phyloP scores from a whole-genome alignment of 1,284 basidiomycete species.

The Rhodotorula sp. region DNA sequence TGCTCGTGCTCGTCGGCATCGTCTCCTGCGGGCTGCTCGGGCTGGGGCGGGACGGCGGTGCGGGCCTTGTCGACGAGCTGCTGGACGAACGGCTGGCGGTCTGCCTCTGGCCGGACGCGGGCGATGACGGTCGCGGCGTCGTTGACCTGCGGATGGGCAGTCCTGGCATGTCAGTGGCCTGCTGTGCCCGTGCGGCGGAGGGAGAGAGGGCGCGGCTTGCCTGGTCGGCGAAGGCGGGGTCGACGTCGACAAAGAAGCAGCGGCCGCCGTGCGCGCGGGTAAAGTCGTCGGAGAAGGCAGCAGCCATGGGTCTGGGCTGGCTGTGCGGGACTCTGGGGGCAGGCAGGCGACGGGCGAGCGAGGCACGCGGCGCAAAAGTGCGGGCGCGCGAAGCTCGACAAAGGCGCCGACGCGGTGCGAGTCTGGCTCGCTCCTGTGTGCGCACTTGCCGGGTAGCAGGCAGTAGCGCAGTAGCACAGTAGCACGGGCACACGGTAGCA shows the following conservation, averaged over 20 bases:
- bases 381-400: background rate
- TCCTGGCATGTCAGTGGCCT: background rate
- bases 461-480: background rate
- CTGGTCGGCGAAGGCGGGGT: constrained; percentile 34
- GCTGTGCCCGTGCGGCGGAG: background rate
- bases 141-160: constrained; percentile 17
- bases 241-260: constrained; percentile 40
- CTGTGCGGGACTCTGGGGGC: background rate
- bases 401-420: no score
- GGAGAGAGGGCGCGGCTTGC: constrained; percentile 1
- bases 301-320: constrained; percentile 6
- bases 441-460: background rate
- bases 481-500: no score
- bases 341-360: background rate
- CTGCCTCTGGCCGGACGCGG: constrained; percentile 20
- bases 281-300: constrained; percentile 39
- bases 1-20: constrained; percentile 17
- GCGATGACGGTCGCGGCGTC: constrained; percentile 31
- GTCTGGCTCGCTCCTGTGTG: background rate
- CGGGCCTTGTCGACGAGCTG: constrained; percentile 20
- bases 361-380: background rate
- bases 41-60: constrained; percentile 16
- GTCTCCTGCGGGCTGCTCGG: background rate
- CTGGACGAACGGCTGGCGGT: constrained; percentile 24
- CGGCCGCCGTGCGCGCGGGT: constrained; percentile 27